Conservation (phyloP, 2,329 filamentous ascomycete species). For the Colletotrichum spaethianum region DNA sequence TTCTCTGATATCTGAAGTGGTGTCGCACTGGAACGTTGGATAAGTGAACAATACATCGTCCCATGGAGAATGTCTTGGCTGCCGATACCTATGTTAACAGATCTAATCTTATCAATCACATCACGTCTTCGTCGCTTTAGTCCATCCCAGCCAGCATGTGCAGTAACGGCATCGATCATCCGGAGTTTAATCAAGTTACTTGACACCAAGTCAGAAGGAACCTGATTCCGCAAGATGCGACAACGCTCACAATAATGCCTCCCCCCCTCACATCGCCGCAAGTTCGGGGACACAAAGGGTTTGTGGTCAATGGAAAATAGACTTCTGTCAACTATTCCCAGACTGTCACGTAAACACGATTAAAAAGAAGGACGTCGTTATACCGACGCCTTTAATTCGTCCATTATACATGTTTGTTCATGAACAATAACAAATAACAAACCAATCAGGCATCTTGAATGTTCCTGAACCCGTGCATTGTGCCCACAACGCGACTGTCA, state of each 20-base stretch:
- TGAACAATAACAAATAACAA: neutral
- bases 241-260: neutral
- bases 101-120: constrained; percentile 32
- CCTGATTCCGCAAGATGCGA: neutral
- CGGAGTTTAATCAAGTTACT: too few species aligned
- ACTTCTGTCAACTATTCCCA: neutral
- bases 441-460: neutral
- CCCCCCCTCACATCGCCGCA: too few species aligned
- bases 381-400: too few species aligned
- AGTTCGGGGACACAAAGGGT: too few species aligned
- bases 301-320: neutral
- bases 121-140: neutral
- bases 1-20: neutral
- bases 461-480: neutral
- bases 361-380: too few species aligned
- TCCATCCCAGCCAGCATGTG: too few species aligned
- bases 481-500: neutral
- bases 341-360: too few species aligned
- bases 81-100: neutral
- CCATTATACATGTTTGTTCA: neutral
- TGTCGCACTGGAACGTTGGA: neutral
- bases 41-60: neutral
- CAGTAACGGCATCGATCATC: too few species aligned
- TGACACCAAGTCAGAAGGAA: neutral
- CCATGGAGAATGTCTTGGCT: neutral